Conservation (phyloP, 2,329 filamentous ascomycete genomes). For the Beauveria rudraprayagi region DNA sequence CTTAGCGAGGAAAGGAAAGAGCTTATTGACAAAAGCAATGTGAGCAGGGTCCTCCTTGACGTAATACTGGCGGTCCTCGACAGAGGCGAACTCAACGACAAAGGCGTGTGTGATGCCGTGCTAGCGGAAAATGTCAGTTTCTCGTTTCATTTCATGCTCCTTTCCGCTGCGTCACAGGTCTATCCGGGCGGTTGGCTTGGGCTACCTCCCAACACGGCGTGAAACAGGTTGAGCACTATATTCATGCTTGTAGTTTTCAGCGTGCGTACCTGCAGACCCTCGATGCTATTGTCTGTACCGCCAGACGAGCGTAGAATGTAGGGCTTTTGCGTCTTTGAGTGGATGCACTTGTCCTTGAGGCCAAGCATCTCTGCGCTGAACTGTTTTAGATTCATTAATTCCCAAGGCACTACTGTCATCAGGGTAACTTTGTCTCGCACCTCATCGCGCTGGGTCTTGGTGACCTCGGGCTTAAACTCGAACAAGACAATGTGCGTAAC, state of each 20-base stretch:
- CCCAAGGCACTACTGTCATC: neutral
- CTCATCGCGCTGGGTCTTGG: slow-evolving; percentile 42
- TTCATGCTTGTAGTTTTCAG: neutral
- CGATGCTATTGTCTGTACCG: slow-evolving; percentile 52
- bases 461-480: slow-evolving; percentile 47
- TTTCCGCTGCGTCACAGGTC: neutral
- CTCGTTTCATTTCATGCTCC: neutral
- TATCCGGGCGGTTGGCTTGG: neutral
- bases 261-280: slow-evolving; percentile 47
- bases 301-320: slow-evolving; percentile 54
- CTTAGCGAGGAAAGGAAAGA: slow-evolving; percentile 39
- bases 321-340: slow-evolving; percentile 48
- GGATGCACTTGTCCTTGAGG: slow-evolving; percentile 51
- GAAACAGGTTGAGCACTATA: too few relatives aligned
- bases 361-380: slow-evolving; percentile 29
- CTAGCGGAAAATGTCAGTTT: slow-evolving; percentile 24
- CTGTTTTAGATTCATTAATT: slow-evolving; percentile 14
- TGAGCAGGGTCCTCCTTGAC: slow-evolving; percentile 56
- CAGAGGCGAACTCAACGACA: slow-evolving; percentile 56
- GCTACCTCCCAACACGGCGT: neutral
- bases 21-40: slow-evolving; percentile 44
- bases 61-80: slow-evolving; percentile 61
- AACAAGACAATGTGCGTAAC: slow-evolving; percentile 61
- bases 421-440: slow-evolving; percentile 30
- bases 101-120: slow-evolving; percentile 60